Percentiles rank a stretch among this genome's conserved stretches.
phyloP scores from a whole-genome alignment of 2,329 filamentous ascomycete genomes.

The Calycina marina region DNA sequence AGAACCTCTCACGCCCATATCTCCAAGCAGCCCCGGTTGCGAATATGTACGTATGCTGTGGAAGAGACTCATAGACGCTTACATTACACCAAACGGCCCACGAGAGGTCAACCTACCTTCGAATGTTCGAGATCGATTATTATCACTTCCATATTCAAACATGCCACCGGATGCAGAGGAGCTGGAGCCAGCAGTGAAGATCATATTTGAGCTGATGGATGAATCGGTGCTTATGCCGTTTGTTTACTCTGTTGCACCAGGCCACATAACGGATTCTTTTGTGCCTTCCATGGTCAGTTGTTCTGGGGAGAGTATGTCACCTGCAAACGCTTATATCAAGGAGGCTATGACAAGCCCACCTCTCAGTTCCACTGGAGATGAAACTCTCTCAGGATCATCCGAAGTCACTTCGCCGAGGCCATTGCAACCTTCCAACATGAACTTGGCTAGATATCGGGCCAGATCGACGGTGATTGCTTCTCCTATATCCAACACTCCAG shows the following conservation, averaged over 20 bases:
- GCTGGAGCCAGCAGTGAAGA: constrained; percentile 68
- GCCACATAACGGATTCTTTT: constrained; percentile 13
- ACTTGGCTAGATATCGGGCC: constrained; percentile 13
- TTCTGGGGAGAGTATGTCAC: constrained; percentile 19
- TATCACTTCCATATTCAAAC: constrained; percentile 43
- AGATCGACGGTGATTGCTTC: constrained; percentile 15
- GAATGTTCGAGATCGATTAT: constrained; percentile 66
- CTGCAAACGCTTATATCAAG: constrained; percentile 11
- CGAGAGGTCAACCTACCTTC: constrained; percentile 85
- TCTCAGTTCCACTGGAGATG: constrained; percentile 7
- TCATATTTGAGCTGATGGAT: constrained; percentile 94
- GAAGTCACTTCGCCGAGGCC: constrained; percentile 13
- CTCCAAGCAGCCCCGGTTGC: constrained; percentile 19
- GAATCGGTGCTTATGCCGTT: constrained; percentile 91
- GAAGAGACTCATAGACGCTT: constrained; percentile 77
- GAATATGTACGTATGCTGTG: constrained; percentile 64
- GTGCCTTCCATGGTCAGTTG: constrained; percentile 10
- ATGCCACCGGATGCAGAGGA: constrained; percentile 60
- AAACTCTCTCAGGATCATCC: constrained; percentile 12
- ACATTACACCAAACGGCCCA: constrained; percentile 73
- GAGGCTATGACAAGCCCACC: constrained; percentile 17
- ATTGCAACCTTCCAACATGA: constrained; percentile 19
- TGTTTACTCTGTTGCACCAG: constrained; percentile 39
- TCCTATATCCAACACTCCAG: constrained; percentile 22
- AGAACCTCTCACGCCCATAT: constrained; percentile 26